phyloP scores from a whole-genome alignment of 179 eudicot genomes.

The Camellia oleifera region DNA sequence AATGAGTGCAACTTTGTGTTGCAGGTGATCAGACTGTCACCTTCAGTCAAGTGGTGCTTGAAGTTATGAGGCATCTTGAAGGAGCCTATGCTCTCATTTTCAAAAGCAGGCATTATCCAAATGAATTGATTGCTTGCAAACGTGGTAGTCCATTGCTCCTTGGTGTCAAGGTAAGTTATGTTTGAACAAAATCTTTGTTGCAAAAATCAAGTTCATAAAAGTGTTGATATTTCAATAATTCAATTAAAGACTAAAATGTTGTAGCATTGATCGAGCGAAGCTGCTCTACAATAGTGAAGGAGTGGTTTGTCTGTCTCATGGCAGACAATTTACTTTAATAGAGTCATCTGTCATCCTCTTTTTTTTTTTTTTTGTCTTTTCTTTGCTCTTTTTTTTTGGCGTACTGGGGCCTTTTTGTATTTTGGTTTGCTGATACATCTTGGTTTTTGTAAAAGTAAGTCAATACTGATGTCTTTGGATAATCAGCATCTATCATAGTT shows the following conservation, averaged over 20 bases:
- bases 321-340: not conserved
- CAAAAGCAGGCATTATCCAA: slow-evolving; percentile 92
- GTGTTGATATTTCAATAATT: not conserved
- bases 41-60: slow-evolving; percentile 87
- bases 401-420: not conserved
- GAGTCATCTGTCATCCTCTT: not conserved
- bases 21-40: slow-evolving; percentile 51
- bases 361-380: not conserved
- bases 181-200: not conserved
- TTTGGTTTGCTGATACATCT: not conserved
- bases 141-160: slow-evolving; percentile 98
- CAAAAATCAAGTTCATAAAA: not conserved
- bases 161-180: slow-evolving; percentile 81
- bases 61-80: slow-evolving; percentile 98
- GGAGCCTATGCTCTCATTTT: slow-evolving; percentile 99
- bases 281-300: no score
- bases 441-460: not conserved
- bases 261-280: no score
- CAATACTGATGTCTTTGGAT: not conserved
- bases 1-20: slow-evolving; percentile 18
- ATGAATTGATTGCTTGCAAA: slow-evolving; percentile 97
- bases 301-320: no score
- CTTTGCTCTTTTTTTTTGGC: not conserved
- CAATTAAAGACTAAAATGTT: not conserved
- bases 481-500: not conserved